Percentiles rank a stretch among this genome's conserved stretches.
Conservation (phyloP, 495 filamentous ascomycete species). For the Glarea lozoyensis region DNA sequence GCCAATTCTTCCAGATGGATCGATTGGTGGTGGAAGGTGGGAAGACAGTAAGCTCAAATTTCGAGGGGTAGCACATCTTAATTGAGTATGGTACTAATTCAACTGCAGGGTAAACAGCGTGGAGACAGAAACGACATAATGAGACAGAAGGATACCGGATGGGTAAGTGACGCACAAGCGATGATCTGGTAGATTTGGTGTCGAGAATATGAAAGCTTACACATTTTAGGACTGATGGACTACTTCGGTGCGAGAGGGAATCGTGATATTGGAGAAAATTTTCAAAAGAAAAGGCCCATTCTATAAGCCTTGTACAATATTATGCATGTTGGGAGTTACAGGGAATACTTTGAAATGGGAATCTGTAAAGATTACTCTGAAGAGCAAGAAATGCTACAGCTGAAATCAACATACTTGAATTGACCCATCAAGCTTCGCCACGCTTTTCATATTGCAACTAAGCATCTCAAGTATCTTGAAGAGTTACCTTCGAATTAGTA, state of each 20-base stretch:
- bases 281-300: no score
- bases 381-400: no score
- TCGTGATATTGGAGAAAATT: no score
- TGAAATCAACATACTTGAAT: no score
- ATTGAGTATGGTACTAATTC: neutral
- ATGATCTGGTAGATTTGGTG: slow-evolving; percentile 5
- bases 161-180: slow-evolving; percentile 23
- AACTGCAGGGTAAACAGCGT: slow-evolving; percentile 65
- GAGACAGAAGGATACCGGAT: slow-evolving; percentile 79
- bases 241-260: no score
- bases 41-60: slow-evolving; percentile 27
- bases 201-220: slow-evolving; percentile 40
- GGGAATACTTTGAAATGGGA: no score
- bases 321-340: neutral
- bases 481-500: no score
- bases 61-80: neutral
- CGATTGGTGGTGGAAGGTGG: slow-evolving; percentile 88
- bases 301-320: neutral
- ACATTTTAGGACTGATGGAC: no score
- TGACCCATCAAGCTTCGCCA: no score
- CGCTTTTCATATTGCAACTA: no score
- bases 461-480: no score
- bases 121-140: slow-evolving; percentile 60
- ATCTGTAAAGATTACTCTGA: no score
- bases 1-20: slow-evolving; percentile 91